A percentile compares a stretch with the other conserved stretches of the same genome.
These are phyloP conservation scores for Penicillium digitatum DNA, from an alignment of 2,329 filamentous ascomycete species.

Conservation along the genomic window DNA sequence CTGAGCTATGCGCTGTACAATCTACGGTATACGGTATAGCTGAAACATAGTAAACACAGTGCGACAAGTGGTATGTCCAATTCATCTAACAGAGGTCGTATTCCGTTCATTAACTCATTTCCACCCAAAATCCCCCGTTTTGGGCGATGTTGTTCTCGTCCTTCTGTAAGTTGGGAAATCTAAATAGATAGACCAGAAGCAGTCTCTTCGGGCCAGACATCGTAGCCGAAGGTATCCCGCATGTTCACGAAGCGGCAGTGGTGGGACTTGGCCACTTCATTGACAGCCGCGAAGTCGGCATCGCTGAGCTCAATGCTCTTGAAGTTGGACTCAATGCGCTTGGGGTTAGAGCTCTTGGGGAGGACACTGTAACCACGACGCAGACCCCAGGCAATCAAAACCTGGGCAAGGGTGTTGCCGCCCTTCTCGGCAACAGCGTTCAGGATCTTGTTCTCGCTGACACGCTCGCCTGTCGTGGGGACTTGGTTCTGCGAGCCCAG, in stretches of 20 bases:
- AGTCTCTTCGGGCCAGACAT: constrained; percentile 63
- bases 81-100: constrained; percentile 17
- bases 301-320: constrained; percentile 57
- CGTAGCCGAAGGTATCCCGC: constrained; percentile 74
- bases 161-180: constrained; percentile 5
- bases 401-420: constrained; percentile 57
- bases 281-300: constrained; percentile 57
- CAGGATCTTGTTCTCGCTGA: constrained; percentile 56
- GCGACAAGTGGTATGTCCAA: constrained; percentile 14
- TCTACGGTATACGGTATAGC: not conserved
- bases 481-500: constrained; percentile 65
- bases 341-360: constrained; percentile 66
- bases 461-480: constrained; percentile 63
- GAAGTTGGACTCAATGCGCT: constrained; percentile 65
- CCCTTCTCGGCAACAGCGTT: constrained; percentile 57
- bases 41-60: not conserved
- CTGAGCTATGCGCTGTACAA: not conserved
- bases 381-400: constrained; percentile 63
- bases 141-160: constrained; percentile 2
- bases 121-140: constrained; percentile 5
- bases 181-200: constrained; percentile 33
- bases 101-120: constrained; percentile 14
- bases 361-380: constrained; percentile 64
- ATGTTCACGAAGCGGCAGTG: constrained; percentile 74
- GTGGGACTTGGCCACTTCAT: constrained; percentile 61